Evolutionary conservation across 352 stramenopile species (phyloP), one percentile per base, ranked within the genome.

Genomic region (Phytophthora fragariaefolia): DNA sequence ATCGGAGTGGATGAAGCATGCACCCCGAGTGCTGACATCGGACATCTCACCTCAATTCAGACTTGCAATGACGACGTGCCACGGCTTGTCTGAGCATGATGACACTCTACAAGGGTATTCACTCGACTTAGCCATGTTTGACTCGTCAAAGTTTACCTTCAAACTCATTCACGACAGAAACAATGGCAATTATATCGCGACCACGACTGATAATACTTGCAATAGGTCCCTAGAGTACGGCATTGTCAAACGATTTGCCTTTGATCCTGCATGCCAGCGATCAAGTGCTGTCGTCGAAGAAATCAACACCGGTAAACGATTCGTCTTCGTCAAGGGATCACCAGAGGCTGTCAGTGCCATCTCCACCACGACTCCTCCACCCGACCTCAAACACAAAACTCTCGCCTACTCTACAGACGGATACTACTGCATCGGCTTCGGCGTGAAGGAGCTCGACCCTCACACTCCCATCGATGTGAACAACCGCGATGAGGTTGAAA

Each of bases 371-470:
- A 72, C 86, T 4, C n/a, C n/a, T n/a, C 90, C 90, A 20, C 27
- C 50, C 18, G 68, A 86, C 13, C 90, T 94, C 34, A 66, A 90
- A 4, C 53, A 65, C 17, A 79, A 72, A 23, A 54, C 86, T 12
- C 52, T 81, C 2, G 52, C 66, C 18, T 87, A 78, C 63, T 76
- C 85, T 12, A 76, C 71, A 15, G 65, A 85, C 20, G 90, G 90
- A 13, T 80, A 84, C 51, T 96, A 95, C 70, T 82, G 86, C 54
- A 82, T 82, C 57, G 68, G 75, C 58, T 74, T 73, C 79, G 57
- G 67, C 27, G 36, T 80, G 22, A 76, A 78, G 27, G 63, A 76
- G 28, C 20, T 85, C 3, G 18, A 40, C 17, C 24, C 51, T 0
- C 63, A 60, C 9, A 46, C 30, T 36, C 18, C 5, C 3, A 42